Evolutionary conservation across 208 protist species (phyloP).

Genomic region (Crithidia expoeki): DNA sequence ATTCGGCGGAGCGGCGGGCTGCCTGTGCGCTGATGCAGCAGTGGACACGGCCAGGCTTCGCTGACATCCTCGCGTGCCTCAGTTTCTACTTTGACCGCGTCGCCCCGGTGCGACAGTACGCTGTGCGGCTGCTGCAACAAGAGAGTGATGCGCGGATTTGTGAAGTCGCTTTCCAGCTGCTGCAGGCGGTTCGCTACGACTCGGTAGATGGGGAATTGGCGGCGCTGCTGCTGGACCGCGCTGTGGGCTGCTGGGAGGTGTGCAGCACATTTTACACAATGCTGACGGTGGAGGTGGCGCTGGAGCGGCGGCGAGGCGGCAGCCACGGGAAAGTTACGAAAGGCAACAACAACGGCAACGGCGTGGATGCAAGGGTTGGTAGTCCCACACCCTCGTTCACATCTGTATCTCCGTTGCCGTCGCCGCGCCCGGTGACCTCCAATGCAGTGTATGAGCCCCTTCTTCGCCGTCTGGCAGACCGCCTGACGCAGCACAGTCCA

Average conservation of each 20-base stretch:
- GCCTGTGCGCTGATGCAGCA: slow-evolving; percentile 70
- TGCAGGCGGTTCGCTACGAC: slow-evolving; percentile 88
- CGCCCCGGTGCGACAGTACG: slow-evolving; percentile 61
- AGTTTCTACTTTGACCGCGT: slow-evolving; percentile 72
- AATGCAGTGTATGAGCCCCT: slow-evolving; percentile 31
- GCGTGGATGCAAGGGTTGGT: slow-evolving; percentile 3
- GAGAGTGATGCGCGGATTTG: slow-evolving; percentile 55
- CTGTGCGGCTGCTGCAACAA: slow-evolving; percentile 57
- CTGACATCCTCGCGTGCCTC: slow-evolving; percentile 76
- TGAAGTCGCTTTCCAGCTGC: slow-evolving; percentile 62
- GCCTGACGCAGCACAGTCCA: slow-evolving; percentile 39
- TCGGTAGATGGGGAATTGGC: slow-evolving; percentile 43
- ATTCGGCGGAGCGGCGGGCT: slow-evolving; percentile 67
- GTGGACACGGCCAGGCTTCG: slow-evolving; percentile 69
- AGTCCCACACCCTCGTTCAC: too few relatives aligned
- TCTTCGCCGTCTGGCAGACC: slow-evolving; percentile 35
- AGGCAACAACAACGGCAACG: slow-evolving; percentile 7
- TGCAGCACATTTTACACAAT: slow-evolving; percentile 78
- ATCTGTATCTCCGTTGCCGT: background rate
- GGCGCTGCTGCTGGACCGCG: slow-evolving; percentile 64
- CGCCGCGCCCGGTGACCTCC: background rate
- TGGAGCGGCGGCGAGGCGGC: slow-evolving; percentile 27
- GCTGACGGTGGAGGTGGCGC: slow-evolving; percentile 56
- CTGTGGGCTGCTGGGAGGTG: slow-evolving; percentile 70
- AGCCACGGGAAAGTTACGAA: slow-evolving; percentile 6